Percentiles rank a stretch among this genome's conserved stretches.
Conservation (phyloP, 1,284 basidiomycete genomes). For the Melampsora americana region DNA sequence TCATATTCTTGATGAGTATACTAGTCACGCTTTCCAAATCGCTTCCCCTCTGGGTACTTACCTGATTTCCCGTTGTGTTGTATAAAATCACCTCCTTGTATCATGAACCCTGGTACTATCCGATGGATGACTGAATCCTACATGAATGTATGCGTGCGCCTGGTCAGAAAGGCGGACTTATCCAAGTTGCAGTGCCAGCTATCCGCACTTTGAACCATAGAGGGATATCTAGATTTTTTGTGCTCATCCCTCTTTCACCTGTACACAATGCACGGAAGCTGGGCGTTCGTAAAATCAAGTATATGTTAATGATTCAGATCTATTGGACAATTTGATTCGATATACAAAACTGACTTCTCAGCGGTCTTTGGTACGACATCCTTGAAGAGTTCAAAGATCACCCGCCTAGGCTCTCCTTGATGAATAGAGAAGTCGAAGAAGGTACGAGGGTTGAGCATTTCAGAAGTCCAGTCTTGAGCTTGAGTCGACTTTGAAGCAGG, state of each 20-base stretch:
- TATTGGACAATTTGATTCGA: neutral
- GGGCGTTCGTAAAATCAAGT: no score
- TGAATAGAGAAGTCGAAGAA: constrained; percentile 41
- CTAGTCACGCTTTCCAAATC: no score
- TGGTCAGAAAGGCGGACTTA: neutral
- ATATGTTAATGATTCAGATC: neutral
- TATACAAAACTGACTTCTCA: constrained; percentile 21
- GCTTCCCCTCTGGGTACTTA: neutral
- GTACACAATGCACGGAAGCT: constrained; percentile 37
- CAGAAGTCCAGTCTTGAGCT: no score
- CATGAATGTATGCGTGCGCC: neutral
- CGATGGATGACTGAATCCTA: constrained; percentile 37
- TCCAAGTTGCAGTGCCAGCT: neutral
- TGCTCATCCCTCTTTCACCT: constrained; percentile 35
- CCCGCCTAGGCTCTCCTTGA: constrained; percentile 6
- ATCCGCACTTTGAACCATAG: constrained; percentile 36
- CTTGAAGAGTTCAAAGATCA: constrained; percentile 41
- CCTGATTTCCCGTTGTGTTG: constrained; percentile 32
- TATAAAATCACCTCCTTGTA: constrained; percentile 42
- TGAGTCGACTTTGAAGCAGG: no score
- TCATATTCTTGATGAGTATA: no score
- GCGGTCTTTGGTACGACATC: constrained; percentile 26
- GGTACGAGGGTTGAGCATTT: constrained; percentile 26
- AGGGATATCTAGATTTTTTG: constrained; percentile 8
- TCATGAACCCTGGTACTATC: constrained; percentile 35